Evolutionary conservation across 257 asterid genomes (phyloP), one percentile per base, ranked within the genome.

Genomic region (Fraxinus pennsylvanica): DNA sequence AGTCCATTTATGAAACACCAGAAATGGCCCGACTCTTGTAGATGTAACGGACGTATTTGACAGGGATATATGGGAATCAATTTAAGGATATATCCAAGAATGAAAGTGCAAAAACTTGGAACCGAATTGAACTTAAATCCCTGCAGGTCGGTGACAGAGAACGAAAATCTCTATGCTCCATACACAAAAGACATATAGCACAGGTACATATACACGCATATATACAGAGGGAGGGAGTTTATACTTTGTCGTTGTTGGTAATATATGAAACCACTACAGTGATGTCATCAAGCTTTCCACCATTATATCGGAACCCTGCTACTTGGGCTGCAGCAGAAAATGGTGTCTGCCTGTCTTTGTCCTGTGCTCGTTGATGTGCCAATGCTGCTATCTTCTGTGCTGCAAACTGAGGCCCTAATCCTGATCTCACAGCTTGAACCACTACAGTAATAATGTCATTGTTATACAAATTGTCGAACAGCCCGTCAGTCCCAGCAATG

Each of bases 281-380:
- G 82, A 92, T 86, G 87, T 93, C 98, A 78, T 93, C 98, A 32
- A 95, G 97, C 81, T 95, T 95, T 66, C 99, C 99, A 77, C 99
- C 99, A 79, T 90, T 82, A 76, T 91, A 93, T 22, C 94, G 96
- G 78, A 87, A 88, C 22, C 99, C 99, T 19, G 98, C 98, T 77
- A 90, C 97, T 84, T 93, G 98, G 17, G 98, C 97, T 74, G 99
- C 97, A 39, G 96, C 21, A 57, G 99, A 90, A 86, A 95, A 95
- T 72, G 99, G 99, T 41, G 98, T 89, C 86, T 90, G 99, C 78
- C 98, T 76, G 88, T 90, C 86, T 69, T 85, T 93, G 86, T 95
- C 99, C 73, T 71, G 91, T 52, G 99, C 99, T 61, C 99, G 86
- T 83, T 91, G 93, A 1, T 90, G 92, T 12, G 99, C 98, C 87